Evolutionary conservation across 495 filamentous ascomycete genomes (phyloP).

Genomic region (Podospora appendiculata): DNA sequence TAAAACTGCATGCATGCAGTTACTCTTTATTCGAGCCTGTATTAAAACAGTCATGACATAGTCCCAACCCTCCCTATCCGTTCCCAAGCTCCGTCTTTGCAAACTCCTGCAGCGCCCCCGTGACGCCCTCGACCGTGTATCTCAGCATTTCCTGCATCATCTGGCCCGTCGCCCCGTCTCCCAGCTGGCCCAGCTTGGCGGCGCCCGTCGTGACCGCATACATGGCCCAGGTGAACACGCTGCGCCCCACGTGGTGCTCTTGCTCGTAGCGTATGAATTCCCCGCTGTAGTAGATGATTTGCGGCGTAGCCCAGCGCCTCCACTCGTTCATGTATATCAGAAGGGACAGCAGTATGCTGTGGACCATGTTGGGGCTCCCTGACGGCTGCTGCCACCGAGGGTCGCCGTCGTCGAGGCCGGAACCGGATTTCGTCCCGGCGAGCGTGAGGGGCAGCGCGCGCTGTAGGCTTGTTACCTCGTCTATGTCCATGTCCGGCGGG

Average conservation of each 20-base stretch:
- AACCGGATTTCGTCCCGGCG: background rate
- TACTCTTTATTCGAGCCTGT: too few species aligned
- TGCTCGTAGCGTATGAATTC: conserved; percentile 7
- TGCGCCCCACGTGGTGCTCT: conserved; percentile 7
- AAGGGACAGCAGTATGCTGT: conserved; percentile 4
- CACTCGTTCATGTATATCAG: conserved; percentile 5
- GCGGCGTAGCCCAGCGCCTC: conserved; percentile 3
- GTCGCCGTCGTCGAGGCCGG: background rate
- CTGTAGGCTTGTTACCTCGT: conserved; percentile 38
- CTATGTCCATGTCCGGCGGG: conserved; percentile 46
- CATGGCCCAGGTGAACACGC: background rate
- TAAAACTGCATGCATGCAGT: too few species aligned
- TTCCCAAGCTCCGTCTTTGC: background rate
- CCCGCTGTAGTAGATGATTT: background rate
- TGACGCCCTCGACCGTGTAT: conserved; percentile 8
- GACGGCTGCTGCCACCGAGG: background rate
- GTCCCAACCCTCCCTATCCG: too few species aligned
- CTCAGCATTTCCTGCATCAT: background rate
- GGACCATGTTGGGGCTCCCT: conserved; percentile 2
- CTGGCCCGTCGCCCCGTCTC: conserved; percentile 1
- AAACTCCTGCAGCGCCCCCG: conserved; percentile 15
- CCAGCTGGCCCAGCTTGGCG: background rate
- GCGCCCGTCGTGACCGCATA: background rate
- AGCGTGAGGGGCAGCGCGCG: conserved; percentile 34
- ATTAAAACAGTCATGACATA: too few species aligned